A percentile compares a stretch with the other conserved stretches of the same genome.
Conservation (phyloP, 306 rosid genomes). For the Acacia acuminata region DNA sequence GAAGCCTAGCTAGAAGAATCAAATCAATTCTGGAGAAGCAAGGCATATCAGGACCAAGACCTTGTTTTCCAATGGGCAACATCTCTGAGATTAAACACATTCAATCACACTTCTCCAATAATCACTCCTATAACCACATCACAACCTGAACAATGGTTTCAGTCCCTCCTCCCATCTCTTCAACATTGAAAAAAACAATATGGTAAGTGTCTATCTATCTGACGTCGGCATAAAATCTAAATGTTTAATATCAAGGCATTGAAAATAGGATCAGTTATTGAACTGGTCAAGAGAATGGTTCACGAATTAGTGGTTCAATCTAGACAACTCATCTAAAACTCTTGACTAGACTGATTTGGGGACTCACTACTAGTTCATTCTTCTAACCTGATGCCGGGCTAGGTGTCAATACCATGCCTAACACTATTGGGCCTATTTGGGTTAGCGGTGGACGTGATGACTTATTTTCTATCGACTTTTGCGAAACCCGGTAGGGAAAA, state of each 20-base stretch:
- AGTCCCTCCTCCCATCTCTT: conserved; percentile 28
- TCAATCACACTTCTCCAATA: not conserved
- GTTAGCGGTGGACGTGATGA: too few species aligned
- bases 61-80: conserved; percentile 34
- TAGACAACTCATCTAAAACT: too few species aligned
- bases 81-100: conserved; percentile 18
- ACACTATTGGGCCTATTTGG: too few species aligned
- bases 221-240: not conserved
- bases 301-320: too few species aligned
- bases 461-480: too few species aligned
- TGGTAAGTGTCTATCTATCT: not conserved
- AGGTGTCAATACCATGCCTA: not conserved
- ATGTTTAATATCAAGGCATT: not conserved
- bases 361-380: too few species aligned
- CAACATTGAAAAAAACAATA: conserved; percentile 30
- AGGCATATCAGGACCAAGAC: conserved; percentile 39
- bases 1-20: too few species aligned
- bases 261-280: too few species aligned
- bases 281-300: too few species aligned
- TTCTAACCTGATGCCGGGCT: too few species aligned
- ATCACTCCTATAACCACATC: too few species aligned
- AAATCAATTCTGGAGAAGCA: conserved; percentile 21
- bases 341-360: not conserved
- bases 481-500: too few species aligned
- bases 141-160: conserved; percentile 16